Base-by-base conservation (phyloP, 1,139 yeast genomes). In the Taphrina populina region DNA sequence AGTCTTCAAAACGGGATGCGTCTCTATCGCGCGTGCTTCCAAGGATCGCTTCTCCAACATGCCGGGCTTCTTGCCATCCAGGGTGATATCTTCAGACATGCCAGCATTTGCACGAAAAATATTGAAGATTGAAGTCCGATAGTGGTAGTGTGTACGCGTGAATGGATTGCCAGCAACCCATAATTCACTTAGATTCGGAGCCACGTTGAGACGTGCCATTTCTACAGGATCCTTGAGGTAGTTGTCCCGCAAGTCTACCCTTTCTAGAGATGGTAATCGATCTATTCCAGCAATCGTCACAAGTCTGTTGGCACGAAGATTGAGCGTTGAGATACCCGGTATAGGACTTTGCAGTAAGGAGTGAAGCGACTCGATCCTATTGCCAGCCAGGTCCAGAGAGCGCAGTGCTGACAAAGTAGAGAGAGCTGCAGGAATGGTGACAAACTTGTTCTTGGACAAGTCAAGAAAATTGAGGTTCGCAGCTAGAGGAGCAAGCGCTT, bases 41-140 rank as follows among this genome's bases (percentile, higher is more conserved):
- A 63, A 39, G 15, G 54, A 53, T 11, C 64, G 59, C 37, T 58
- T 62, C 52, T 81, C 86, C 66, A 81, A 78, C 59, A 81, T 76
- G 0, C 86, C 85, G 0, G 86, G 85, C 58, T 76, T 69, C 7
- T 83, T 78, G 56, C 82, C 85, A 64, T 81, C 85, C 49, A 81
- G 76, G 62, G 76, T 74, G 60, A 80, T 66, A 19, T 66, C 66
- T 58, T 77, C 79, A 35, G 71, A 70, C 59, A 73, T 76, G 56
- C 74, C 76, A 7, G 54, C 27, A 24, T 78, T 77, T 11, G 83
- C 83, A 62, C 81, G 78, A 57, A 72, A 71, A 27, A 70, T 57
- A 27, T 64, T 64, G 56, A 64, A 64, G 13, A 64, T 61, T 5
- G 64, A 53, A 15, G 63, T 33, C 7, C 67, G 59, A 74, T 62